Base-by-base conservation (phyloP, 257 asterid species). In the Mentha longifolia region DNA sequence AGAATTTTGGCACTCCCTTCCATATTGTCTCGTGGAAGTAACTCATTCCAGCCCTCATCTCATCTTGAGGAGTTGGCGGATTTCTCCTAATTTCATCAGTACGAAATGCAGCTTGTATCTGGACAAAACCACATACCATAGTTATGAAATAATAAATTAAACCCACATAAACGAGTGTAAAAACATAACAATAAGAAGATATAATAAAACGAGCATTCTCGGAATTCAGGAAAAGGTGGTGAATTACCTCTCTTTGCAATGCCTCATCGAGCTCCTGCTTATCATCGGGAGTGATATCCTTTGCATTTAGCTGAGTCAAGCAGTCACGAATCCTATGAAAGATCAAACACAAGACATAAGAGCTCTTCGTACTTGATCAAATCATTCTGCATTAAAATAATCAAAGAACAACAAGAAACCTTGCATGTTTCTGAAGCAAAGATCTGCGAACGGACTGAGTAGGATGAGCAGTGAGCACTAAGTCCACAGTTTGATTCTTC, bases 1-100 rank as follows among this genome's bases (percentile, higher is more conserved):
- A 73, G 71, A 90, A 92, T 67, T 92, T 90, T 6, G 98, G 98
- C 59, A 92, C 97, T 71, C 97, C 98, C 71, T 88, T 85, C 98
- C 98, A 92, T 75, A 92, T 92, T 25, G 98, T 92, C 81, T 92
- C 98, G 20, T 92, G 98, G 76, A 92, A 92, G 76, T 92, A 92
- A 80, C 98, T 92, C 96, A 90, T 88, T 77, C 98, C 97, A 13
- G 96, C 98, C 85, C 98, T 88, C 95, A 91, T 92, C 86, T 92
- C 97, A 78, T 92, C 98, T 84, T 92, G 98, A 49, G 98, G 98
- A 62, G 98, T 87, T 12, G 98, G 98, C 63, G 97, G 98, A 55
- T 80, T 88, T 77, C 98, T 90, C 81, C 97, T 78, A 68, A 92
- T 92, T 83, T 92, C 98, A 79, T 92, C 98, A 14, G 98, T 92